These are phyloP conservation scores for Trichoderma parareesei DNA, from an alignment of 495 filamentous ascomycete species.

Conservation along the genomic window DNA sequence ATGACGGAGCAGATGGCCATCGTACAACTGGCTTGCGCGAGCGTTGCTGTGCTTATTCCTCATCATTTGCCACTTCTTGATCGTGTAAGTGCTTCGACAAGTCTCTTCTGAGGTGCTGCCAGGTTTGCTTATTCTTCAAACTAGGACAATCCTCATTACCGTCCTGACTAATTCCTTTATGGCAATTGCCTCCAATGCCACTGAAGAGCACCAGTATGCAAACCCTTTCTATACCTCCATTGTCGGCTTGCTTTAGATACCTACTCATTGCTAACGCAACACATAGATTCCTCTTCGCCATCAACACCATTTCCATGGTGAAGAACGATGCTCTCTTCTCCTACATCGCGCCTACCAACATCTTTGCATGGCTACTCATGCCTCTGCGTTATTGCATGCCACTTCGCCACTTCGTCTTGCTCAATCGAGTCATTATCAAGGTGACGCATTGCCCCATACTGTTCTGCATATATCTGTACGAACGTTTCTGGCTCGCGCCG, in stretches of 20 bases:
- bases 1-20: conserved; percentile 51
- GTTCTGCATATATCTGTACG: conserved; percentile 78
- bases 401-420: conserved; percentile 65
- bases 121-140: conserved; percentile 16
- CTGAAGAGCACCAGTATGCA: conserved; percentile 76
- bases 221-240: background rate
- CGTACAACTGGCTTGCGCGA: conserved; percentile 71
- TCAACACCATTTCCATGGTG: conserved; percentile 93
- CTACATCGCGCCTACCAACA: conserved; percentile 81
- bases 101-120: background rate
- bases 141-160: conserved; percentile 74
- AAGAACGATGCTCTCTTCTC: conserved; percentile 92
- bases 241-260: background rate
- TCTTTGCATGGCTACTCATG: conserved; percentile 77
- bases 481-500: conserved; percentile 62
- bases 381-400: conserved; percentile 72
- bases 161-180: conserved; percentile 92
- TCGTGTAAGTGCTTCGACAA: conserved; percentile 46
- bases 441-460: conserved; percentile 80
- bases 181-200: conserved; percentile 84
- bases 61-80: conserved; percentile 88
- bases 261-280: background rate
- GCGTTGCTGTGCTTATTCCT: conserved; percentile 70
- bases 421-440: conserved; percentile 85
- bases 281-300: conserved; percentile 69